These are phyloP conservation scores for Trichoderma cornu-damae DNA, from an alignment of 2,329 filamentous ascomycete species.

Conservation along the genomic window DNA sequence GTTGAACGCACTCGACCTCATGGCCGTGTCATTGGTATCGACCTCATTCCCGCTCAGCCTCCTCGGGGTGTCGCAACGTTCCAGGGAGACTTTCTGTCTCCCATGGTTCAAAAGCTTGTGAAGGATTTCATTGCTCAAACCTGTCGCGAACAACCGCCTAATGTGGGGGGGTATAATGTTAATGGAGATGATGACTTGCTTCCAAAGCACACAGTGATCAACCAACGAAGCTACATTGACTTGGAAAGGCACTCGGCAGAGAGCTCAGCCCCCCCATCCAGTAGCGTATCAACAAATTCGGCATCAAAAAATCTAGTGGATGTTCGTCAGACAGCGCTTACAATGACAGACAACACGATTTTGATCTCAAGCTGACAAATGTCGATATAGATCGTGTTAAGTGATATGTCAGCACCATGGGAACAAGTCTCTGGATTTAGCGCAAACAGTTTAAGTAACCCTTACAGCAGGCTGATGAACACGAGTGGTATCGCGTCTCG, in stretches of 20 bases:
- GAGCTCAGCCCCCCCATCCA: constrained; percentile 35
- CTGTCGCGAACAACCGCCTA: constrained; percentile 28
- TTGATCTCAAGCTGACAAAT: neutral
- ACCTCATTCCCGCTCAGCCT: constrained; percentile 87
- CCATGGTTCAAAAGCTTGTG: constrained; percentile 68
- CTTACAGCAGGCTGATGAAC: constrained; percentile 98
- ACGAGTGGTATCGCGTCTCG: constrained; percentile 82
- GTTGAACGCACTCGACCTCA: constrained; percentile 68
- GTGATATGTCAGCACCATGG: constrained; percentile 99
- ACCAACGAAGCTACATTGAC: constrained; percentile 60
- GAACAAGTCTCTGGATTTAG: constrained; percentile 70
- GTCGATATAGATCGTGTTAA: constrained; percentile 67
- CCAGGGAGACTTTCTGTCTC: constrained; percentile 86
- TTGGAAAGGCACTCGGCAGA: constrained; percentile 46
- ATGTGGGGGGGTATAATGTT: constrained; percentile 19
- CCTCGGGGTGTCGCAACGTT: constrained; percentile 89
- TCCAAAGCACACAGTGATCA: constrained; percentile 24
- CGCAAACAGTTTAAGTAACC: constrained; percentile 89
- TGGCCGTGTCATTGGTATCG: constrained; percentile 83
- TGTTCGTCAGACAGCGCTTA: constrained; percentile 37
- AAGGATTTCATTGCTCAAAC: constrained; percentile 67
- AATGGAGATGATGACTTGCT: constrained; percentile 19
- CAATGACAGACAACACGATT: neutral
- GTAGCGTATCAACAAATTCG: neutral
- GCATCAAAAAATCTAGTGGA: constrained; percentile 52